phyloP scores from a whole-genome alignment of 2,329 filamentous ascomycete species.

The Pseudogymnoascus sp. region DNA sequence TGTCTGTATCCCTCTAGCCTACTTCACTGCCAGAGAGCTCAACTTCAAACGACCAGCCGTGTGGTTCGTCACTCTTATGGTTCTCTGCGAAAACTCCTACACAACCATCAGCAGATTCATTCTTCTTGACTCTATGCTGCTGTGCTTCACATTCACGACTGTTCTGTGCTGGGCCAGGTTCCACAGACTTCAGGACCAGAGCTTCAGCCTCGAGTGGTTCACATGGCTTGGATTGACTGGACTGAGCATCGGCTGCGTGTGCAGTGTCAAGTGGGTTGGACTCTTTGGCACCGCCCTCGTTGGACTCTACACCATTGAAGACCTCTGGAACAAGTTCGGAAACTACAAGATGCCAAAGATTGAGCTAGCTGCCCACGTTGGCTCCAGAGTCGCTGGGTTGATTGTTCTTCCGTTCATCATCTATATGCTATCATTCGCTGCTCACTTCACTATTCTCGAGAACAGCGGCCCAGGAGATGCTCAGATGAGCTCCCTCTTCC shows the following conservation, averaged over 20 bases:
- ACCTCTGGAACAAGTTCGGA: slow-evolving; percentile 97
- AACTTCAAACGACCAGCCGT: slow-evolving; percentile 80
- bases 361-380: slow-evolving; percentile 71
- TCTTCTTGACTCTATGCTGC: slow-evolving; percentile 94
- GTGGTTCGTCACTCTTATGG: slow-evolving; percentile 94
- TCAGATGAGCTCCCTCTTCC: slow-evolving; percentile 99
- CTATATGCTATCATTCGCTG: slow-evolving; percentile 91
- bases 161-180: slow-evolving; percentile 97
- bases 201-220: slow-evolving; percentile 90
- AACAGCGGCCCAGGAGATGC: slow-evolving; percentile 93
- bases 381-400: slow-evolving; percentile 73
- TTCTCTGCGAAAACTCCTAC: slow-evolving; percentile 98
- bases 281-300: slow-evolving; percentile 93
- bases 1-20: slow-evolving; percentile 85
- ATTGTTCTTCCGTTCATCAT: slow-evolving; percentile 85
- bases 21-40: slow-evolving; percentile 88
- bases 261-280: slow-evolving; percentile 97
- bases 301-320: slow-evolving; percentile 90
- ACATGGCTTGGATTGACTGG: slow-evolving; percentile 91
- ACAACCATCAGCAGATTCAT: slow-evolving; percentile 98
- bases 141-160: slow-evolving; percentile 97
- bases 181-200: slow-evolving; percentile 77
- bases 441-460: slow-evolving; percentile 90
- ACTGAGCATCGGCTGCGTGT: slow-evolving; percentile 93
- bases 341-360: slow-evolving; percentile 82